phyloP scores from a whole-genome alignment of 2,329 filamentous ascomycete genomes.

The Clarireedia paspali region DNA sequence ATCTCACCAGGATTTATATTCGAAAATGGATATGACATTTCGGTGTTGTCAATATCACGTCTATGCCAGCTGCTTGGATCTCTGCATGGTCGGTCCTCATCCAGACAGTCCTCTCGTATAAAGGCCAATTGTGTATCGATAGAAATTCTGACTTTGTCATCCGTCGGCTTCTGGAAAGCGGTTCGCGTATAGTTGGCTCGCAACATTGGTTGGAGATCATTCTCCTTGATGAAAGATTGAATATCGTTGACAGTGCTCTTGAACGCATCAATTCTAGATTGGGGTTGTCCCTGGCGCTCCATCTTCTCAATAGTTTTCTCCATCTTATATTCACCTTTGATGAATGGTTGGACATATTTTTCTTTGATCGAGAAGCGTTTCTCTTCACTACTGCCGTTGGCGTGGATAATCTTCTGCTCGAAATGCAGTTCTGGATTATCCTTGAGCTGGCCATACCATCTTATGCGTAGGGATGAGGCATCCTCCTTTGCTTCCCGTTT shows the following conservation, averaged over 20 bases:
- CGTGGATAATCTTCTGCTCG: slow-evolving; percentile 81
- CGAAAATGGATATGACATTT: slow-evolving; percentile 81
- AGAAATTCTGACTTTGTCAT: slow-evolving; percentile 83
- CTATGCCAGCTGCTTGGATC: slow-evolving; percentile 88
- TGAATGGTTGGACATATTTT: slow-evolving; percentile 84
- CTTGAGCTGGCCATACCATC: slow-evolving; percentile 85
- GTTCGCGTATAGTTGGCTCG: slow-evolving; percentile 91
- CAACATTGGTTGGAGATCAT: slow-evolving; percentile 74
- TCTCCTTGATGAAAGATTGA: slow-evolving; percentile 69
- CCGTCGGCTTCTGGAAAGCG: slow-evolving; percentile 91
- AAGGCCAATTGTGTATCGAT: slow-evolving; percentile 90
- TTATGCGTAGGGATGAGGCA: slow-evolving; percentile 74
- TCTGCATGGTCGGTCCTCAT: slow-evolving; percentile 77
- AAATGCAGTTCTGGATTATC: slow-evolving; percentile 73
- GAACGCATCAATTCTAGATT: slow-evolving; percentile 59
- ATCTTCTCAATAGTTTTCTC: slow-evolving; percentile 87
- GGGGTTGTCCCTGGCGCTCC: slow-evolving; percentile 63
- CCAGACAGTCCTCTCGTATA: slow-evolving; percentile 71
- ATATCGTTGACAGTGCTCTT: slow-evolving; percentile 68
- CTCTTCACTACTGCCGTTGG: slow-evolving; percentile 71
- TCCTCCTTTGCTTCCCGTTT: slow-evolving; percentile 73
- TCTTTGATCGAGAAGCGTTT: slow-evolving; percentile 80
- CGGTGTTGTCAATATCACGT: slow-evolving; percentile 73
- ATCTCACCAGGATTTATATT: slow-evolving; percentile 87
- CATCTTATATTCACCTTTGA: slow-evolving; percentile 82